Base-by-base conservation (phyloP, 108 stramenopile species). In the Nitzschia sp. region DNA sequence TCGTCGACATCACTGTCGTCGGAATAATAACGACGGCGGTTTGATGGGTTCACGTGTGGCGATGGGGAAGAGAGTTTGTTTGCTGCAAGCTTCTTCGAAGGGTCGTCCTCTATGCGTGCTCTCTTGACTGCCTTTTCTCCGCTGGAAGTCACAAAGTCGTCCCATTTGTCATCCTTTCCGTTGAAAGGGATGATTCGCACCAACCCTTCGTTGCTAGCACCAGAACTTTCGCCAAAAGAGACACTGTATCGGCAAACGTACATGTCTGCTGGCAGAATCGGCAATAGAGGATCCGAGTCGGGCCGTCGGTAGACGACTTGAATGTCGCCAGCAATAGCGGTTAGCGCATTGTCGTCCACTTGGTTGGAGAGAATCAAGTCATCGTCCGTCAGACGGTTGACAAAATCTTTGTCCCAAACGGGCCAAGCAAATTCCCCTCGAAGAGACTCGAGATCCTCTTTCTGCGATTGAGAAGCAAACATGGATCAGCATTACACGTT, bases 361-460 rank as follows among this genome's bases (percentile, higher is more conserved):
- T 85, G 84, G 46, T 89, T 83, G 17, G 81, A 80, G 55, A 89
- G 63, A 17, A 92, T 48, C 32, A 89, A 60, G 46, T 88, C 88
- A 9, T 77, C 55, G 19, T 75, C 54, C 1, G 82, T 66, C 72
- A 87, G 78, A 24, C 27, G 63, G 33, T 60, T 60, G 11, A 73
- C 33, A 27, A 83, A 62, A 30, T 64, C 27, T 18, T 70, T 38
- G 9, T 75, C 57, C 45, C 58, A 24, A 48, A 59, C 34, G 19
- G 72, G 64, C n/a, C 70, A 68, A n/a, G 38, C 64, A 46, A 85
- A 80, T 1, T 72, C 64, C 21, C 82, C 77, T 11, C 35, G 58
- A 13, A 91, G 58, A 8, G 83, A 59, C 36, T 81, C 73, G 15
- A 90, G 69, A 59, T 90, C 89, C 55, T 79, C 74, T 66, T 77